Conservation (phyloP, 2,329 filamentous ascomycete species). For the Hypoxylon sp. region DNA sequence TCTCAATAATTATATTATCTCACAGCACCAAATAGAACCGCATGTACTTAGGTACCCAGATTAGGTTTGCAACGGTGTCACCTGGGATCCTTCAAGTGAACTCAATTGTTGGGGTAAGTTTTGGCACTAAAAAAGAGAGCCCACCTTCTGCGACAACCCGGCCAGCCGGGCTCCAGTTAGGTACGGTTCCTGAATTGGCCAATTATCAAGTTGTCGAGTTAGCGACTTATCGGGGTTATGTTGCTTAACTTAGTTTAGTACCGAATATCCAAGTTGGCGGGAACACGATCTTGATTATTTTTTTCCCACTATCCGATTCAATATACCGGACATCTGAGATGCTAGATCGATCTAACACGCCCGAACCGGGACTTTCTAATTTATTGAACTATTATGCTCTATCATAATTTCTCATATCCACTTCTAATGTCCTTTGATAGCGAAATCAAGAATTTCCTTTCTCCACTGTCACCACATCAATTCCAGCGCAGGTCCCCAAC, state of each 20-base stretch:
- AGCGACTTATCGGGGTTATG: conserved; percentile 13
- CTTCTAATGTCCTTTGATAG: not conserved
- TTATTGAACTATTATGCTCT: conserved; percentile 12
- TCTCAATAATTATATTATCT: conserved; percentile 14
- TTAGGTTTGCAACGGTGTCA: conserved; percentile 22
- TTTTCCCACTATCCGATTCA: conserved; percentile 13
- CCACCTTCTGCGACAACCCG: conserved; percentile 19
- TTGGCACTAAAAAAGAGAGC: conserved; percentile 31
- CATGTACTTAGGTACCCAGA: conserved; percentile 12
- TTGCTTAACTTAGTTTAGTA: conserved; percentile 22
- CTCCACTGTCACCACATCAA: conserved; percentile 18
- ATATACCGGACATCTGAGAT: conserved; percentile 8
- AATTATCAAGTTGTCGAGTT: conserved; percentile 33
- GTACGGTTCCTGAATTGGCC: conserved; percentile 35
- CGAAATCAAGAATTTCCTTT: conserved; percentile 19
- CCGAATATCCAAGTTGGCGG: conserved; percentile 16
- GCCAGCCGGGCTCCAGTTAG: conserved; percentile 30
- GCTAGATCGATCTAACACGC: conserved; percentile 16
- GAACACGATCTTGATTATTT: conserved; percentile 17
- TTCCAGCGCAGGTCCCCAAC: conserved; percentile 47
- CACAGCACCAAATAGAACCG: not conserved
- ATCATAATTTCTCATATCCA: conserved; percentile 10
- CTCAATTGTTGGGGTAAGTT: conserved; percentile 54
- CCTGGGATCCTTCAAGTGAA: conserved; percentile 36
- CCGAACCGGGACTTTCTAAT: conserved; percentile 10